phyloP scores from a whole-genome alignment of 139 green algal species.

The Astrephomene gubernaculifera region DNA sequence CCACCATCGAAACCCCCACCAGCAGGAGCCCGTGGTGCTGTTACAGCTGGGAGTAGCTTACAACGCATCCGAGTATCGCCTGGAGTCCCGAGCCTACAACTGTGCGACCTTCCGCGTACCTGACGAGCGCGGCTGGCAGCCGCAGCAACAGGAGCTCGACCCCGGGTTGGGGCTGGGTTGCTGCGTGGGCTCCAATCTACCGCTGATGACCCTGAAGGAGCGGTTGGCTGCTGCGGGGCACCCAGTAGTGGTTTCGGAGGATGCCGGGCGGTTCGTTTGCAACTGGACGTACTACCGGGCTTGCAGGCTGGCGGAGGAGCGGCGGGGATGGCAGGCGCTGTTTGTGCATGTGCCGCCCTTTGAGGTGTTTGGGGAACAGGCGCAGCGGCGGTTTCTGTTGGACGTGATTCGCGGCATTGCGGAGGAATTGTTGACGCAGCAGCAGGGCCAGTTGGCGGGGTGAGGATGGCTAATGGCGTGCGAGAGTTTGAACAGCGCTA shows the following conservation, averaged over 20 bases:
- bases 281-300: conserved; percentile 58
- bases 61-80: conserved; percentile 15
- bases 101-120: conserved; percentile 61
- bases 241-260: conserved; percentile 10
- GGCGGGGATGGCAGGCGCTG: conserved; percentile 42
- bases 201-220: neutral
- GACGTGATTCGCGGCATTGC: neutral
- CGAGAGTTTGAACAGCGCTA: no score
- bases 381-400: conserved; percentile 58
- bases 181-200: neutral
- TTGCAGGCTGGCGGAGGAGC: neutral
- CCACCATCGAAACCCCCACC: neutral
- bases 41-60: conserved; percentile 62
- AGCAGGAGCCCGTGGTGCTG: neutral
- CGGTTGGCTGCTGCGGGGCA: neutral
- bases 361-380: conserved; percentile 5
- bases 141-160: neutral
- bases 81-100: conserved; percentile 62
- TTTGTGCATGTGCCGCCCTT: conserved; percentile 75
- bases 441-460: no score
- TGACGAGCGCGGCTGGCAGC: conserved; percentile 1
- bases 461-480: no score
- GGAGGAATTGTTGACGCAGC: no score
- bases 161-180: neutral
- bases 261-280: conserved; percentile 66